Evolutionary conservation across 495 filamentous ascomycete genomes (phyloP).

Genomic region (Penicillium salamii): DNA sequence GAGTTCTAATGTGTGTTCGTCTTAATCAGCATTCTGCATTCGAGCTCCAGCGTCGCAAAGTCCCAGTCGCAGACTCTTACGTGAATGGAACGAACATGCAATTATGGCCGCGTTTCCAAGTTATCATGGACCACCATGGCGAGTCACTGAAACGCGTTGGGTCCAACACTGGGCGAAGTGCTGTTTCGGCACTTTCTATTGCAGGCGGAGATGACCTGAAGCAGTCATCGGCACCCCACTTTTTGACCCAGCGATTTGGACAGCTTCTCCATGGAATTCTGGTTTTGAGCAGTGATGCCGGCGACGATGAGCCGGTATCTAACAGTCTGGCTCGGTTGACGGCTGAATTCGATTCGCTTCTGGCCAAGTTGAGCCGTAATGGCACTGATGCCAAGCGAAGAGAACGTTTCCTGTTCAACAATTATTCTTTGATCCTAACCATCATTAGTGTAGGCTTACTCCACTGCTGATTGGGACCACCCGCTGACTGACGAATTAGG

Average conservation of each 20-base stretch:
- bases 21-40: slow-evolving; percentile 92
- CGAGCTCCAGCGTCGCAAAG: slow-evolving; percentile 84
- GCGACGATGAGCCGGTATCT: slow-evolving; percentile 88
- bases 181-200: slow-evolving; percentile 54
- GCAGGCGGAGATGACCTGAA: slow-evolving; percentile 56
- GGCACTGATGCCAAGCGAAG: slow-evolving; percentile 75
- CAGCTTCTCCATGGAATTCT: slow-evolving; percentile 85
- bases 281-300: slow-evolving; percentile 75
- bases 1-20: slow-evolving; percentile 84
- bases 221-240: slow-evolving; percentile 82
- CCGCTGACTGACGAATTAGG: slow-evolving; percentile 42
- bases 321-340: slow-evolving; percentile 73
- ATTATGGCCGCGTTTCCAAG: slow-evolving; percentile 93
- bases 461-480: background rate
- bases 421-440: slow-evolving; percentile 87
- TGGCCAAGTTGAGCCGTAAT: slow-evolving; percentile 63
- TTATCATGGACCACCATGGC: slow-evolving; percentile 88
- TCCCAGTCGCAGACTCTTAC: slow-evolving; percentile 85
- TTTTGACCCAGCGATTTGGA: slow-evolving; percentile 88
- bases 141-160: slow-evolving; percentile 71
- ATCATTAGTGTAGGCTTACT: slow-evolving; percentile 66
- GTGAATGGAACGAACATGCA: slow-evolving; percentile 94
- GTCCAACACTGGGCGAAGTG: slow-evolving; percentile 48
- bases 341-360: slow-evolving; percentile 72
- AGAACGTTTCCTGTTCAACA: slow-evolving; percentile 88